Conservation (phyloP, 2,329 filamentous ascomycete species). For the Xylariales sp. region DNA sequence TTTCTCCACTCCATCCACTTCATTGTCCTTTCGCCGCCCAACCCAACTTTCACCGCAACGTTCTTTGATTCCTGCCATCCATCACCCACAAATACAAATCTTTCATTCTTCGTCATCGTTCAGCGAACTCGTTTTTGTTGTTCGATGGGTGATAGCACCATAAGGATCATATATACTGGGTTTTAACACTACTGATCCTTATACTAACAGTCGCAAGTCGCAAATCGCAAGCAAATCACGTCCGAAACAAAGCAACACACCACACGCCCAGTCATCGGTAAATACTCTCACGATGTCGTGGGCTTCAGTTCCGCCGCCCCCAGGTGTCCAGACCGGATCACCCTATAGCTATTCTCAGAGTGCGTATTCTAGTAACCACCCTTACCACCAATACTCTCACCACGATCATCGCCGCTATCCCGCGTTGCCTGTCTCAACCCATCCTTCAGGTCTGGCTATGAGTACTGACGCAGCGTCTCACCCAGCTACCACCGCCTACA, state of each 20-base stretch:
- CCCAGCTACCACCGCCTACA: constrained; percentile 35
- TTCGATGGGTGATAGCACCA: too few relatives aligned
- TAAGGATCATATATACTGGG: not conserved
- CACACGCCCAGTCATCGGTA: too few relatives aligned
- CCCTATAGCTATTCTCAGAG: constrained; percentile 23
- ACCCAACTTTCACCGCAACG: not conserved
- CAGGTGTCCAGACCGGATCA: constrained; percentile 18
- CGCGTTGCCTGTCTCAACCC: not conserved
- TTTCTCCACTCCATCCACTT: not conserved
- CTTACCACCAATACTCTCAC: not conserved
- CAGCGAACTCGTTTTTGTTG: constrained; percentile 1
- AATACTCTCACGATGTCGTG: constrained; percentile 9
- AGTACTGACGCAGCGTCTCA: constrained; percentile 23
- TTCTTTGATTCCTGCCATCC: not conserved
- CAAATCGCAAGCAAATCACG: too few relatives aligned
- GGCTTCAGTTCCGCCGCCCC: constrained; percentile 18
- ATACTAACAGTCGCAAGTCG: constrained; percentile 8
- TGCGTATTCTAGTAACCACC: constrained; percentile 6
- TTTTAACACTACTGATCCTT: constrained; percentile 1
- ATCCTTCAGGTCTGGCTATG: not conserved
- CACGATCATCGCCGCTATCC: not conserved
- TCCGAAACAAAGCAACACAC: too few relatives aligned
- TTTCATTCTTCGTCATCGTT: too few relatives aligned
- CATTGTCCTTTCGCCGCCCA: not conserved
- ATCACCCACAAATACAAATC: too few relatives aligned